Evolutionary conservation across 495 filamentous ascomycete species (phyloP).

Genomic region (Thermothielavioides terrestris): DNA sequence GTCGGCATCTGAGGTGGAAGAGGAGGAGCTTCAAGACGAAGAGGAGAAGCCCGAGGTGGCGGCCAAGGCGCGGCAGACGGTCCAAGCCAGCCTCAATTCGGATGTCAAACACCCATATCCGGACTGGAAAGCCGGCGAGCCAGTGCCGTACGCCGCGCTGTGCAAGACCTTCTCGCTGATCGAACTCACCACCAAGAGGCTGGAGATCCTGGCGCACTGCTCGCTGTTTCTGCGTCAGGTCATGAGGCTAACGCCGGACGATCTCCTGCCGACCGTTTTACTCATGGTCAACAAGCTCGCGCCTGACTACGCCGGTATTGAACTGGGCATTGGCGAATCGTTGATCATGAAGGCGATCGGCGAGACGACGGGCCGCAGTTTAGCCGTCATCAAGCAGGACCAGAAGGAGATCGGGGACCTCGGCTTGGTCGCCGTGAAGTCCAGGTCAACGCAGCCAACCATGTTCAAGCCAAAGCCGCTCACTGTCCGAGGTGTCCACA

Average conservation of each 20-base stretch:
- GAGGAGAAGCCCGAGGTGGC: constrained; percentile 68
- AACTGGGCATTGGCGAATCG: constrained; percentile 93
- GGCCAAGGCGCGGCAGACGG: constrained; percentile 69
- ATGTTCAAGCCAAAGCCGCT: constrained; percentile 96
- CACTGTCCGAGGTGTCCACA: constrained; percentile 77
- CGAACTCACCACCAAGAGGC: constrained; percentile 84
- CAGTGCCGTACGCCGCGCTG: constrained; percentile 89
- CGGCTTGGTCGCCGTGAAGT: constrained; percentile 90
- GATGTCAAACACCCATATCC: constrained; percentile 73
- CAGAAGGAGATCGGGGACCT: constrained; percentile 95
- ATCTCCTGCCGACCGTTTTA: constrained; percentile 77
- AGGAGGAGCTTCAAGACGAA: constrained; percentile 51
- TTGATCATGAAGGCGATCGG: constrained; percentile 98
- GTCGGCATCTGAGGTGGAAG: constrained; percentile 45
- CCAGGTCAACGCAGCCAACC: constrained; percentile 83
- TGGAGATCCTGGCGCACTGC: constrained; percentile 80
- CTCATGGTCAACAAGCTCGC: constrained; percentile 98
- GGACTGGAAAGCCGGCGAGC: constrained; percentile 82
- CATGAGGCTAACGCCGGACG: constrained; percentile 76
- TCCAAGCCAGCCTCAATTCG: constrained; percentile 66
- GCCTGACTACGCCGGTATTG: constrained; percentile 90
- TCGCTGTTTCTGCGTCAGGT: constrained; percentile 89
- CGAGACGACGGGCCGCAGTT: constrained; percentile 80
- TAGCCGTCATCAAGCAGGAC: constrained; percentile 81
- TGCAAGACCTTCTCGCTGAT: constrained; percentile 91